These are phyloP conservation scores for Aphanocladium album DNA, from an alignment of 2,329 filamentous ascomycete species.

Conservation along the genomic window DNA sequence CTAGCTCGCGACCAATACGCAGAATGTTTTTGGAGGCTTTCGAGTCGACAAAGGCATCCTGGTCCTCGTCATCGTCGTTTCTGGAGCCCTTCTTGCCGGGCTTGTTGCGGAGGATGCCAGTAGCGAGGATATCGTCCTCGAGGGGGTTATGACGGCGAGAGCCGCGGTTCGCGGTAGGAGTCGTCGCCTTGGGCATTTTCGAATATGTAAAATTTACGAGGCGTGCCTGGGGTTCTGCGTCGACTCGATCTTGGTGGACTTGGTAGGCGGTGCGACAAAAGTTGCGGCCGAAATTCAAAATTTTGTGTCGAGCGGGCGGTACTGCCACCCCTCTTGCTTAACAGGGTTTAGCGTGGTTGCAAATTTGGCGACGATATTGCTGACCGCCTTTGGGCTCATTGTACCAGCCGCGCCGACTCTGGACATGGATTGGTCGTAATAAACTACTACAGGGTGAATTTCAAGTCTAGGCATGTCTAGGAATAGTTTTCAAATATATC, in stretches of 20 bases:
- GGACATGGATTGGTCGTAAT: neutral
- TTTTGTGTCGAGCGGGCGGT: conserved; percentile 18
- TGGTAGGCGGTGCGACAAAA: neutral
- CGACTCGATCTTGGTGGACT: conserved; percentile 7
- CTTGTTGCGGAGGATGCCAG: conserved; percentile 67
- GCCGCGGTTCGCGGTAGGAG: conserved; percentile 51
- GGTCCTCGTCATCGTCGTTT: conserved; percentile 51
- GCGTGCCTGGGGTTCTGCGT: neutral
- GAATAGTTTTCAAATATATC: neutral
- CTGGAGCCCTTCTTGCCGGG: conserved; percentile 65
- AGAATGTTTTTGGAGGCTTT: conserved; percentile 86
- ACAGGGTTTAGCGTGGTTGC: conserved; percentile 23
- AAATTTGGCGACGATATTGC: conserved; percentile 10
- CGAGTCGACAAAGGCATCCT: conserved; percentile 74
- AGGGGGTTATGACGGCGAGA: conserved; percentile 82
- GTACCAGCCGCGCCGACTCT: neutral
- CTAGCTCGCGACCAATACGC: conserved; percentile 81
- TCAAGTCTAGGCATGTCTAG: neutral
- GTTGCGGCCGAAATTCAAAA: conserved; percentile 17
- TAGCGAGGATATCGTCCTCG: conserved; percentile 75
- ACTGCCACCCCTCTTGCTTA: conserved; percentile 32
- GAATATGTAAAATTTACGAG: neutral
- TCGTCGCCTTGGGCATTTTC: conserved; percentile 75
- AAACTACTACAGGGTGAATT: neutral
- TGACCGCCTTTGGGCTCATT: conserved; percentile 27